Base-by-base conservation (phyloP, 2,329 filamentous ascomycete genomes). In the Apiospora phragmitis region DNA sequence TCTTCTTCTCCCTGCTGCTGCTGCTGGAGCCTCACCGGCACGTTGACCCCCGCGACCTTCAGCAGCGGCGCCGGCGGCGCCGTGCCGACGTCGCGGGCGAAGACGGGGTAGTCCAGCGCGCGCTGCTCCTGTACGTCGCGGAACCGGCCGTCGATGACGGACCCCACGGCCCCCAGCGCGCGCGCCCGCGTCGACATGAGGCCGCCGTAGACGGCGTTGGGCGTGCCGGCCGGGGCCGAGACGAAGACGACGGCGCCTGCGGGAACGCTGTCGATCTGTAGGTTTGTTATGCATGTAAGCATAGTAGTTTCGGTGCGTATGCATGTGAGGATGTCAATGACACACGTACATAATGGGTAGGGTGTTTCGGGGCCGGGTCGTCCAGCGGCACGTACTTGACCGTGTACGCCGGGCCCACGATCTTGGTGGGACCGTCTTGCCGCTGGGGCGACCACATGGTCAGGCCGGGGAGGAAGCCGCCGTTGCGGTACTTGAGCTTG, bases 71-170 rank as follows among this genome's bases (percentile, higher is more conserved):
- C 79, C 2, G 83, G 83, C 8, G 84, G 80, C n/a, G 83, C 80
- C 4, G 83, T 85, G 69, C 83, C 83, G 6, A 83, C 78, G 51
- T 83, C 83, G 7, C 83, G 78, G 9, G 83, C 84, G 69, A 85
- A 85, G 24, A 84, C 84, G 6, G 85, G 84, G 70, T 81, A 87
- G 0, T 77, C 76, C 26, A 87, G 75, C 29, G 82, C 84, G 8
- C 86, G 83, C 75, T 89, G 87, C 77, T 88, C 86, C 72, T 86
- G 81, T 35, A 89, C 76, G 74, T 88, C 86, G 12, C 86, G 82
- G 69, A 88, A 81, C 4, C 85, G 80, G 4, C 87, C 87, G 75
- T 88, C 86, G 42, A 89, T 83, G 16, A 88, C 80, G 4, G 84
- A 83, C 0, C 86, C 87, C 1, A 79, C 83, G 1, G 85, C 86